Evolutionary conservation across 148 eudicot genomes (phyloP), one percentile per base, ranked within the genome.

Genomic region (Rhododendron mucronatum): DNA sequence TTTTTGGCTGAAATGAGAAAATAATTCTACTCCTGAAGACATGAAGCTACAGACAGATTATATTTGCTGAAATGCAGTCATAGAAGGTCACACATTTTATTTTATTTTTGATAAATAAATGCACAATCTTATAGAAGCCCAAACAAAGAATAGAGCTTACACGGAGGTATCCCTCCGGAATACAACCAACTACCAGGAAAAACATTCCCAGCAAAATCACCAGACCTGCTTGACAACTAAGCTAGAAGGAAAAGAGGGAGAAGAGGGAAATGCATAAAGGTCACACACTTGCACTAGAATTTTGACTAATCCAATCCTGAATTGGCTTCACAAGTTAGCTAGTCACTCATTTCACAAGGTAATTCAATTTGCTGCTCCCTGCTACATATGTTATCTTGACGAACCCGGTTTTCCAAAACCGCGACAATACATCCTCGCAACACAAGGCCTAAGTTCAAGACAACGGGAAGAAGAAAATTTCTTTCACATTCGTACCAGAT

Each of bases 1-100:
- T 28, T 10, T 53, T 8, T 18, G 26, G 21, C 0, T 30, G 83
- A 51, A 81, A 55, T 8, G 35, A 12, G 82, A 51, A 26, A 50
- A 80, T 80, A 78, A 47, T 79, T 79, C 23, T 15, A 80, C 30
- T 51, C 23, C 61, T 26, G 63, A 55, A 80, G 10, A 2, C 53
- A 9, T 28, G 41, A 80, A 82, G 75, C 84, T 23, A 82, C 75
- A 59, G 10, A 44, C 73, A 82, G 30, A 82, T 39, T 61, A 37
- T 84, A 76, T 12, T 75, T 84, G 78, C 69, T 76, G 37, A 33
- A 61, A 37, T 30, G 30, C 84, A 61, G 63, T 59, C 51, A 39
- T 13, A 63, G 5, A 7, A 37, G 50, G 51, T 37, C 45, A 41
- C 2, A 47, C 23, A 26, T 0, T 0, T 41, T 41, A 5, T 41